phyloP scores from a whole-genome alignment of 2,329 filamentous ascomycete genomes.

The Colletotrichum tanaceti region DNA sequence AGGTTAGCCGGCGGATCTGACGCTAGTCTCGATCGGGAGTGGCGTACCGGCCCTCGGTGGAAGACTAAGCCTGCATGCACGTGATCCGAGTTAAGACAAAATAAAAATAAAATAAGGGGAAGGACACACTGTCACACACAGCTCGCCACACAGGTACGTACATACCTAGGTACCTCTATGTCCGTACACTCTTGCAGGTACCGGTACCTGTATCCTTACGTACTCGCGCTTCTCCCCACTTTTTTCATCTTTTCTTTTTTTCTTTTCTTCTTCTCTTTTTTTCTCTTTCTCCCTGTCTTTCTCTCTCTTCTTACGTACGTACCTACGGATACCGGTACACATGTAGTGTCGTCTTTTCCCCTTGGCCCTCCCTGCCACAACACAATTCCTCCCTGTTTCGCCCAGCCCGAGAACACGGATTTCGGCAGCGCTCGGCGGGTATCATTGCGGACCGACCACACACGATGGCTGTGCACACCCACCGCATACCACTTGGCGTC shows the following conservation, averaged over 20 bases:
- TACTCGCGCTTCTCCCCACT: too few relatives aligned
- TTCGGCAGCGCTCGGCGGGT: conserved; percentile 1
- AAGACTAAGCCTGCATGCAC: conserved; percentile 18
- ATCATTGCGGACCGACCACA: not conserved
- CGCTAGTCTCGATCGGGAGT: not conserved
- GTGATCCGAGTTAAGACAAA: not conserved
- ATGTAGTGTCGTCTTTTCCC: too few relatives aligned
- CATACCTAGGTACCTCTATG: too few relatives aligned
- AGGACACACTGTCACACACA: not conserved
- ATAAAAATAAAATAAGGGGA: accelerated
- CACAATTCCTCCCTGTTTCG: not conserved
- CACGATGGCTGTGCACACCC: not conserved
- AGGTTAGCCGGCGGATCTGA: conserved; percentile 31
- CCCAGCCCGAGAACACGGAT: conserved; percentile 4
- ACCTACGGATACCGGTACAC: too few relatives aligned
- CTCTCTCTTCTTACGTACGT: too few relatives aligned
- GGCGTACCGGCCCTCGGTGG: conserved; percentile 8
- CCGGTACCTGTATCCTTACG: too few relatives aligned
- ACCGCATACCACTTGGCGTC: not conserved
- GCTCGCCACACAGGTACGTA: not conserved
- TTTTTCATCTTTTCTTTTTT: not conserved
- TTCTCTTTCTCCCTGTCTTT: too few relatives aligned
- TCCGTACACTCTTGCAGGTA: too few relatives aligned
- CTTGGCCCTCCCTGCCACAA: not conserved
- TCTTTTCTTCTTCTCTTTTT: too few relatives aligned